Evolutionary conservation across 75 land plant genomes (phyloP).

Genomic region (Cryptomeria japonica): DNA sequence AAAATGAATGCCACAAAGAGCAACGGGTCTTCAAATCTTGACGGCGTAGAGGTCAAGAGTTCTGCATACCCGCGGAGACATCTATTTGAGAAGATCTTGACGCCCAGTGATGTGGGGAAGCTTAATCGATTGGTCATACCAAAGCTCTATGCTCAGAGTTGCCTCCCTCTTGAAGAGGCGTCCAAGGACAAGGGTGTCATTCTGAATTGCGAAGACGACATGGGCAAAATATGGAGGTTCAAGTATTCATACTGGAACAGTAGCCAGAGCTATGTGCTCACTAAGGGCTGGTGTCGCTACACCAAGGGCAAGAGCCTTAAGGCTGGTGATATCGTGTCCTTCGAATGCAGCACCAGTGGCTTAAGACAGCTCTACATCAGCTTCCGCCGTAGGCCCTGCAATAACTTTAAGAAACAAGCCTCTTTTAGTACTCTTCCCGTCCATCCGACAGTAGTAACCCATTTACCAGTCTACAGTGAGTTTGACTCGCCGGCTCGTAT

Average conservation of each 20-base stretch:
- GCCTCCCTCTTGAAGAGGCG: background rate
- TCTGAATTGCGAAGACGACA: background rate
- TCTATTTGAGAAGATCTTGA: conserved; percentile 17
- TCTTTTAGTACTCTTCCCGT: no score
- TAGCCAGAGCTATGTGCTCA: no score
- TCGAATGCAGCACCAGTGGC: conserved; percentile 18
- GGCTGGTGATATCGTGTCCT: conserved; percentile 37
- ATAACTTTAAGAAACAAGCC: background rate
- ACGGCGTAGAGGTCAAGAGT: background rate
- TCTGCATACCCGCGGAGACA: conserved; percentile 5
- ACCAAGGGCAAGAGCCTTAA: conserved; percentile 44
- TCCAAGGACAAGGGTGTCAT: background rate
- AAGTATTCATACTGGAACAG: conserved; percentile 30
- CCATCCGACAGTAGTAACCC: no score
- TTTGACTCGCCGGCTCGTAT: background rate
- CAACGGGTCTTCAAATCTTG: background rate
- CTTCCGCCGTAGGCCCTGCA: background rate
- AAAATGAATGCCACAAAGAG: background rate
- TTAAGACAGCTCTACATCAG: background rate
- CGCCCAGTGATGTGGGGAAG: conserved; percentile 31
- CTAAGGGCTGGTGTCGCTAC: conserved; percentile 45
- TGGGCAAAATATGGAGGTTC: conserved; percentile 16
- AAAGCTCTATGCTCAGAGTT: conserved; percentile 20
- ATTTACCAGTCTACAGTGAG: no score
- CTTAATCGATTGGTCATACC: conserved; percentile 25